Percentiles rank a stretch among this genome's conserved stretches.
Conservation (phyloP, 148 eudicot species). For the Simmondsia chinensis region DNA sequence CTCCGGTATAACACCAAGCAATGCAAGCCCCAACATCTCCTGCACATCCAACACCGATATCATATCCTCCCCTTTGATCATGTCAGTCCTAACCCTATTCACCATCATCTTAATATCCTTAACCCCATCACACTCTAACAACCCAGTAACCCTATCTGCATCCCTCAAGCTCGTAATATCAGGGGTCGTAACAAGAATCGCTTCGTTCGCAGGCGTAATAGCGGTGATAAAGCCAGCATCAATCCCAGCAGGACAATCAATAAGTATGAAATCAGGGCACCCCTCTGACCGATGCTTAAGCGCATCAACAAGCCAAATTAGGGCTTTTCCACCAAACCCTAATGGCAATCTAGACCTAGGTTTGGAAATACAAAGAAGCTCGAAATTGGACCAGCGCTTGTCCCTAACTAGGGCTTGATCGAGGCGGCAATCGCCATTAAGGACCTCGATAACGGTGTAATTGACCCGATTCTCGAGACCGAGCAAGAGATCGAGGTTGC, state of each 20-base stretch:
- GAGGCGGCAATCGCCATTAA: constrained; percentile 89
- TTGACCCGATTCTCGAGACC: constrained; percentile 93
- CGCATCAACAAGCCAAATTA: constrained; percentile 85
- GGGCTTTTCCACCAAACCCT: constrained; percentile 85
- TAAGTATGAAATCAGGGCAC: constrained; percentile 69
- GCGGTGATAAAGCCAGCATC: constrained; percentile 98
- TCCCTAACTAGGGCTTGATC: constrained; percentile 92
- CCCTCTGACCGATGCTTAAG: constrained; percentile 63
- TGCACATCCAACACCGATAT: constrained; percentile 97
- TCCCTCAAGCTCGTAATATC: constrained; percentile 83
- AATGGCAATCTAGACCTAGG: constrained; percentile 86
- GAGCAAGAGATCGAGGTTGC: constrained; percentile 84
- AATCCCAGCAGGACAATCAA: constrained; percentile 94
- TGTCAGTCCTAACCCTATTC: constrained; percentile 82
- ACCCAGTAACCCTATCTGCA: constrained; percentile 89
- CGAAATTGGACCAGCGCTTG: constrained; percentile 76
- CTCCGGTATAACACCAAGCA: constrained; percentile 91
- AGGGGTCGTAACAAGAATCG: constrained; percentile 84
- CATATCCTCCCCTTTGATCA: constrained; percentile 97
- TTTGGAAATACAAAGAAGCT: constrained; percentile 78
- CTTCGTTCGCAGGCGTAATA: constrained; percentile 92
- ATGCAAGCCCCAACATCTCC: constrained; percentile 87
- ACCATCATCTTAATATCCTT: constrained; percentile 97
- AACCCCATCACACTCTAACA: constrained; percentile 92
- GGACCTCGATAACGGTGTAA: constrained; percentile 83